Evolutionary conservation across 192 early-diverging fungal genomes (phyloP), one percentile per base, ranked within the genome.

Genomic region (Pilaira anomala): DNA sequence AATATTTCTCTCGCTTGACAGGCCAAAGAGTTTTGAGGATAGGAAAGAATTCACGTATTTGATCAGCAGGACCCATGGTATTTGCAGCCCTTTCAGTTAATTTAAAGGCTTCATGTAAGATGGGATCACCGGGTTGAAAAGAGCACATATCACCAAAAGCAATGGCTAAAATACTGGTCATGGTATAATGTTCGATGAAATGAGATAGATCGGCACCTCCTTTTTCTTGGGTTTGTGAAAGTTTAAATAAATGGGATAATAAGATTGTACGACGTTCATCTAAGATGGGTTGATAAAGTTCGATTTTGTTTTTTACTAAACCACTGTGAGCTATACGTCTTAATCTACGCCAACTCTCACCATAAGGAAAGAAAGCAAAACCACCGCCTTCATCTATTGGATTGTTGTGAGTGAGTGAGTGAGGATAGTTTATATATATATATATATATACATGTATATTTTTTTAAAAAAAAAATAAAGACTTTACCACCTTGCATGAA

Each of bases 361-460:
- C 67, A 62, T 75, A 75, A 22, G 63, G 63, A 65, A 57, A 70
- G 21, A 75, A 75, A 0, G 73, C 67, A 53, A 75, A 70, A 1
- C 59, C 67, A 26, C 67, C 73, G 42, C 73, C 73, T n/a, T 73
- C 65, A 51, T 62, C 48, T 44, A 66, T 48, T n/a, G n/a, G n/a
- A n/a, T 50, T 26, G 18, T 25, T 49, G 14, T 36, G 36, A 36
- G 21, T 29, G 29, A 18, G 3, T 28, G 12, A 33, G 28, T 21
- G 14, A 29, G 28, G 2, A 22, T 19, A 29, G 30, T n/a, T 12
- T 13, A 22, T 12, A 56, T 12, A 33, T 3, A 42, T 4, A 48
- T 14, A 65, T 41, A 45, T 26, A 41, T 3, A n/a, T n/a, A n/a
- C n/a, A n/a, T n/a, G n/a, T n/a, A n/a, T n/a, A n/a, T n/a, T n/a